Conservation (phyloP, 2,329 filamentous ascomycete species). For the Macrophomina pseudophaseolina region DNA sequence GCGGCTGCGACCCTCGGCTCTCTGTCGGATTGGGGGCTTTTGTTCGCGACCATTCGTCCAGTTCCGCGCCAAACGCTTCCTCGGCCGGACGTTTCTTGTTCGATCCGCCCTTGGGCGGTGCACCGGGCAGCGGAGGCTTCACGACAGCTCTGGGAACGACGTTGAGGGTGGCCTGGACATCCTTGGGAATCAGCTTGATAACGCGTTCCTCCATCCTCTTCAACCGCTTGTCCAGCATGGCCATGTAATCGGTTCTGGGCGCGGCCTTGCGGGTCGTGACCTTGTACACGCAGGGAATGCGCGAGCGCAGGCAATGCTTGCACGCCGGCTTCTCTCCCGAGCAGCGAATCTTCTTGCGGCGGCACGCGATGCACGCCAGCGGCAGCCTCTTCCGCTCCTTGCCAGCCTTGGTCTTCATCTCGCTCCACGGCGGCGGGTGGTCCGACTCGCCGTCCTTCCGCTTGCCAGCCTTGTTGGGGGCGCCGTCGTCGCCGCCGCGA, state of each 20-base stretch:
- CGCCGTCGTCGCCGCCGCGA: not conserved
- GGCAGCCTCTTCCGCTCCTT: conserved; percentile 94
- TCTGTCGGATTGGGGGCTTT: conserved; percentile 55
- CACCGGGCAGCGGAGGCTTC: conserved; percentile 73
- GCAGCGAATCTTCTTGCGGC: conserved; percentile 96
- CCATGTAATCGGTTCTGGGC: conserved; percentile 97
- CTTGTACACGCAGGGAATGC: conserved; percentile 97
- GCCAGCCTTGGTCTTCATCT: conserved; percentile 70
- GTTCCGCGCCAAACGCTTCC: conserved; percentile 82
- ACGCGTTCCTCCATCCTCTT: conserved; percentile 98
- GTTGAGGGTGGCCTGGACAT: conserved; percentile 72
- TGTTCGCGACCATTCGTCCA: conserved; percentile 79
- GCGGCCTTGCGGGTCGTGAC: conserved; percentile 93
- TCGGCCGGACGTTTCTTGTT: conserved; percentile 82
- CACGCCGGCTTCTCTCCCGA: conserved; percentile 97
- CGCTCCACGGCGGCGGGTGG: conserved; percentile 54
- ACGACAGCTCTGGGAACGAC: conserved; percentile 80
- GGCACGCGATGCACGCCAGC: conserved; percentile 91
- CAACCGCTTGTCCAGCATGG: conserved; percentile 93
- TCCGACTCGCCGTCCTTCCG: conserved; percentile 34
- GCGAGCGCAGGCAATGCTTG: conserved; percentile 90
- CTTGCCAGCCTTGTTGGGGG: not conserved
- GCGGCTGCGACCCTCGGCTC: conserved; percentile 46
- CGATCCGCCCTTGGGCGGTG: conserved; percentile 58
- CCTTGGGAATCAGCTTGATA: conserved; percentile 91